phyloP scores from a whole-genome alignment of 2,329 filamentous ascomycete genomes.

The Biscogniauxia sp. region DNA sequence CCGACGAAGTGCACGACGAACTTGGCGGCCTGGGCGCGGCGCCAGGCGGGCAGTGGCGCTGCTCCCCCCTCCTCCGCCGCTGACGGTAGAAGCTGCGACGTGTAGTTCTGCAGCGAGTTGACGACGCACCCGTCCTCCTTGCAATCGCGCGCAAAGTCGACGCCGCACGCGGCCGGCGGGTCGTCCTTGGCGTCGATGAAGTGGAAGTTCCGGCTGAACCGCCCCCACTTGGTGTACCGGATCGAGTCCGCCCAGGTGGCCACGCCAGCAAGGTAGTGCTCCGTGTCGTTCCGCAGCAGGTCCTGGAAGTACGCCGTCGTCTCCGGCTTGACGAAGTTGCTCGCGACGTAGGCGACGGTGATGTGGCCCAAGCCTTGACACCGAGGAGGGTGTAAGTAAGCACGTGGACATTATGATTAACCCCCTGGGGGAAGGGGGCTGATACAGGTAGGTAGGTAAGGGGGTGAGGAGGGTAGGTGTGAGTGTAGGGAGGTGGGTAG shows the following conservation, averaged over 20 bases:
- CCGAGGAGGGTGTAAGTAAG: slow-evolving; percentile 7
- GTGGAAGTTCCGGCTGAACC: slow-evolving; percentile 62
- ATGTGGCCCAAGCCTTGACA: slow-evolving; percentile 61
- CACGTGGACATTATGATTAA: not conserved
- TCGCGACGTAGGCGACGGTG: slow-evolving; percentile 62
- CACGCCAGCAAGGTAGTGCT: slow-evolving; percentile 60
- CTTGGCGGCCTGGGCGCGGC: slow-evolving; percentile 59
- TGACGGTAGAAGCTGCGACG: slow-evolving; percentile 44
- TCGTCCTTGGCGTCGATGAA: slow-evolving; percentile 68
- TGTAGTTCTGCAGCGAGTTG: slow-evolving; percentile 60
- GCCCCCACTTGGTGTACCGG: slow-evolving; percentile 62
- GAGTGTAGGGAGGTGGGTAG: not conserved
- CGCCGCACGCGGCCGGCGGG: slow-evolving; percentile 56
- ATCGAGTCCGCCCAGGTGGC: slow-evolving; percentile 68
- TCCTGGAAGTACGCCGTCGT: slow-evolving; percentile 57
- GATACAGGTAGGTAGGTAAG: too few relatives aligned
- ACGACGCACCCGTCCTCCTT: slow-evolving; percentile 62
- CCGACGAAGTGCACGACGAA: slow-evolving; percentile 68
- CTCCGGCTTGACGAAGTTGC: slow-evolving; percentile 54
- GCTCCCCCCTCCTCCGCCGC: too few relatives aligned
- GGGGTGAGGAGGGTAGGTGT: not conserved
- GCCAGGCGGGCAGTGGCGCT: slow-evolving; percentile 38
- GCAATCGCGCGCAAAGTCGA: slow-evolving; percentile 63
- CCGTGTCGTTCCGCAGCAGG: slow-evolving; percentile 52
- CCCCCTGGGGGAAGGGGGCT: too few relatives aligned